Percentiles rank a stretch among this genome's conserved stretches.
Conservation (phyloP, 2,329 filamentous ascomycete genomes). For the Clonostachys chloroleuca region DNA sequence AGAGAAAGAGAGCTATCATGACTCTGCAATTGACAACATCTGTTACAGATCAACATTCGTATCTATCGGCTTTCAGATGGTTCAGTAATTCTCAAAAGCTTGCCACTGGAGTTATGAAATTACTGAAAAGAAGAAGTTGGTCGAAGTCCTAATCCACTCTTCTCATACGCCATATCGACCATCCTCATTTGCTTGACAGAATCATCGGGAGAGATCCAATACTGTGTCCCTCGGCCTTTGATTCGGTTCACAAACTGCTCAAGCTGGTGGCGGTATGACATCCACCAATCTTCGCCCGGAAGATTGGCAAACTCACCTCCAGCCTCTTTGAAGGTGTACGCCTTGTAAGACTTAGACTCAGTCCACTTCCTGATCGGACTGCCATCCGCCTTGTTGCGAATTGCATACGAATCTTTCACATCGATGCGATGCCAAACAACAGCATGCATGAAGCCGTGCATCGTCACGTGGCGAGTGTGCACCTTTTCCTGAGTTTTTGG, state of each 20-base stretch:
- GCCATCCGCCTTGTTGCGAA: slow-evolving; percentile 13
- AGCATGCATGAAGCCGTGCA: slow-evolving; percentile 17
- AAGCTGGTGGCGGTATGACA: slow-evolving; percentile 38
- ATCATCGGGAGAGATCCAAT: slow-evolving; percentile 35
- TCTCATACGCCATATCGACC: slow-evolving; percentile 40
- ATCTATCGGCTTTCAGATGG: no score
- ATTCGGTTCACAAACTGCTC: slow-evolving; percentile 43
- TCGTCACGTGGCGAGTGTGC: slow-evolving; percentile 16
- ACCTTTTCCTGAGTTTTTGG: slow-evolving; percentile 12
- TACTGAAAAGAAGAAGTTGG: slow-evolving; percentile 3
- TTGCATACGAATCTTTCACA: slow-evolving; percentile 23
- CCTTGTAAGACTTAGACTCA: slow-evolving; percentile 19
- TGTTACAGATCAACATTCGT: no score
- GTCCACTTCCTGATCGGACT: slow-evolving; percentile 13
- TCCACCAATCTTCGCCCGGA: slow-evolving; percentile 30
- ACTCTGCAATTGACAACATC: no score
- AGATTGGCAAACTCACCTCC: slow-evolving; percentile 16
- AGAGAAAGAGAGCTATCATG: no score
- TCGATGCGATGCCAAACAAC: slow-evolving; percentile 25
- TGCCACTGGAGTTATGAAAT: no score
- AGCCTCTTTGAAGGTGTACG: slow-evolving; percentile 25
- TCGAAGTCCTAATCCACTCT: slow-evolving; percentile 14
- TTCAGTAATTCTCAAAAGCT: no score
- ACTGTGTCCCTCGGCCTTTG: slow-evolving; percentile 25
- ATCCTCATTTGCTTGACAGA: slow-evolving; percentile 37